These are phyloP conservation scores for Inga leiocalycina DNA, from an alignment of 306 rosid species.

Conservation along the genomic window DNA sequence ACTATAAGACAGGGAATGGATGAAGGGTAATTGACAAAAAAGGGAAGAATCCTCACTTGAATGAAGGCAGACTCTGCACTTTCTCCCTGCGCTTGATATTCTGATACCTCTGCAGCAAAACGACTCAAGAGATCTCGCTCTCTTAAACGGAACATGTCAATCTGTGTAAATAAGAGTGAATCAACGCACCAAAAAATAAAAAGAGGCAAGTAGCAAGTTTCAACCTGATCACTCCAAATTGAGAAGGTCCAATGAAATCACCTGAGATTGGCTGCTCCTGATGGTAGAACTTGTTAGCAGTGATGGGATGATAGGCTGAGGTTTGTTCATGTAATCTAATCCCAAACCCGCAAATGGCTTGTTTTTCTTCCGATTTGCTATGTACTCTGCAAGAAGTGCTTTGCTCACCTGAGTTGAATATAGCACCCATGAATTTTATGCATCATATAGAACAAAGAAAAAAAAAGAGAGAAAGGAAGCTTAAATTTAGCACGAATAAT, in stretches of 20 bases:
- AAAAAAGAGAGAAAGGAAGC: constrained; percentile 7
- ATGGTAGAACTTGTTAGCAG: constrained; percentile 60
- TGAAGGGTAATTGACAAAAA: constrained; percentile 8
- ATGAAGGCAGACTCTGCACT: constrained; percentile 72
- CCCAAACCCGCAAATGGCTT: constrained; percentile 78
- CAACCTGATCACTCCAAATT: constrained; percentile 14
- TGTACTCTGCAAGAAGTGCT: constrained; percentile 74
- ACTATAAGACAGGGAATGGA: constrained; percentile 18
- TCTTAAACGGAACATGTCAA: constrained; percentile 77
- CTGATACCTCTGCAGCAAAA: constrained; percentile 74
- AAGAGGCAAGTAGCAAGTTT: constrained; percentile 36
- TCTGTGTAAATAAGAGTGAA: constrained; percentile 48
- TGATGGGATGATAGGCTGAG: constrained; percentile 69
- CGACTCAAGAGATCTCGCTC: constrained; percentile 78
- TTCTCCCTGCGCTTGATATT: constrained; percentile 66
- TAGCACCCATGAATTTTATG: constrained; percentile 28
- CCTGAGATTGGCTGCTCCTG: constrained; percentile 79
- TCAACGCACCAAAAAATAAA: not conserved
- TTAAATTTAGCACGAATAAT: constrained; percentile 25
- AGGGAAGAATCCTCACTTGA: constrained; percentile 51
- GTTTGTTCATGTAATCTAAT: constrained; percentile 85
- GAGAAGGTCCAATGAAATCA: constrained; percentile 32
- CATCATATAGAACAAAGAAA: not conserved
- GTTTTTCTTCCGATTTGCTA: constrained; percentile 60
- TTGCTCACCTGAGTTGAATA: constrained; percentile 78